Conservation (phyloP, 805 yeast genomes). For the Saccharomycopsis sp. region DNA sequence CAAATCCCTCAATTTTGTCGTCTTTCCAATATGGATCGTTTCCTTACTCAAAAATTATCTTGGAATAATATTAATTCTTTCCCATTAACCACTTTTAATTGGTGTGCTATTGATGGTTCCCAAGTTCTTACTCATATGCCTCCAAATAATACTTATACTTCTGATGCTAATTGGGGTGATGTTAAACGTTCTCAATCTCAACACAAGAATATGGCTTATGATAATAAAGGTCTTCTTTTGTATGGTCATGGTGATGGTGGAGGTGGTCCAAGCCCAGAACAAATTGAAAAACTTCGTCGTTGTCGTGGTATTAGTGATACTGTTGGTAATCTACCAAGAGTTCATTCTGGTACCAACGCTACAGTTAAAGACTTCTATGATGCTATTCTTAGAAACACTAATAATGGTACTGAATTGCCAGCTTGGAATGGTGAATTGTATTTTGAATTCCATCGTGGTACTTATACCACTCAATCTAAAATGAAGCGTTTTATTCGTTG, state of each 20-base stretch:
- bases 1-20: slow-evolving; percentile 92
- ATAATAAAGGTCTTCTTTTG: slow-evolving; percentile 69
- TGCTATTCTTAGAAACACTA: slow-evolving; percentile 47
- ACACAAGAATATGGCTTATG: slow-evolving; percentile 75
- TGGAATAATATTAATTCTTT: slow-evolving; percentile 94
- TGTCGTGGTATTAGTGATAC: slow-evolving; percentile 81
- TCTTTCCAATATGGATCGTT: slow-evolving; percentile 72
- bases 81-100: slow-evolving; percentile 85
- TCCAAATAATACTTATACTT: slow-evolving; percentile 92
- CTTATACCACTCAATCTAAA: slow-evolving; percentile 88
- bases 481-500: slow-evolving; percentile 73
- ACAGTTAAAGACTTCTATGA: slow-evolving; percentile 78
- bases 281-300: slow-evolving; percentile 87
- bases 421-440: slow-evolving; percentile 92
- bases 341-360: slow-evolving; percentile 57
- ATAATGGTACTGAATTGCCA: slow-evolving; percentile 60
- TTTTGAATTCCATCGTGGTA: slow-evolving; percentile 93
- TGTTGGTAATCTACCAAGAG: slow-evolving; percentile 71
- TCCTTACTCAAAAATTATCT: slow-evolving; percentile 85
- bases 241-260: slow-evolving; percentile 98
- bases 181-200: slow-evolving; percentile 69
- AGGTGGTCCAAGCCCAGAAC: slow-evolving; percentile 93
- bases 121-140: slow-evolving; percentile 97
- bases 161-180: slow-evolving; percentile 88
- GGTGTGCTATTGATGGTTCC: slow-evolving; percentile 92